Evolutionary conservation across 2,329 filamentous ascomycete species (phyloP).

Genomic region (Thelonectria discophora): DNA sequence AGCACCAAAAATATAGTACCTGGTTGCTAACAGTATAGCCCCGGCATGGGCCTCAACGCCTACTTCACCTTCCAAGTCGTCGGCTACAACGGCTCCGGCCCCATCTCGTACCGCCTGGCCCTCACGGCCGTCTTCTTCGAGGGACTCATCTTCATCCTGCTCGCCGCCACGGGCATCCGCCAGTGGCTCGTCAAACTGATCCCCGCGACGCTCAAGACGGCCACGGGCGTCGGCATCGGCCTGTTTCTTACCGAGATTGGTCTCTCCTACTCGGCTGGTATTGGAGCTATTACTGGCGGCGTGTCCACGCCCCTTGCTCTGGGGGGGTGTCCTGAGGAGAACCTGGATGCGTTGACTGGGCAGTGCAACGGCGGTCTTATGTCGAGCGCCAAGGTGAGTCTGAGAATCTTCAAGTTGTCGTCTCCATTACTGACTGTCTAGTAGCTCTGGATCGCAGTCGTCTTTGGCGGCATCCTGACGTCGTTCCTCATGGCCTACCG

Average conservation of each 20-base stretch:
- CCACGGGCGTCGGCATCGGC: constrained; percentile 81
- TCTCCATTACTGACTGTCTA: too few relatives aligned
- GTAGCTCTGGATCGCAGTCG: constrained; percentile 79
- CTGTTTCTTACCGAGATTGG: constrained; percentile 77
- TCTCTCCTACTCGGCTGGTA: constrained; percentile 77
- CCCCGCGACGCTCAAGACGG: constrained; percentile 81
- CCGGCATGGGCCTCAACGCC: constrained; percentile 70
- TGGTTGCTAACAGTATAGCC: too few relatives aligned
- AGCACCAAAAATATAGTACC: too few relatives aligned
- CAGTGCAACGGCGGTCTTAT: constrained; percentile 35
- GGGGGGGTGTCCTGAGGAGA: constrained; percentile 65
- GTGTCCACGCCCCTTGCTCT: constrained; percentile 72
- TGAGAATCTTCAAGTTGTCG: background rate
- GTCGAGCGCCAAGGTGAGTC: constrained; percentile 29
- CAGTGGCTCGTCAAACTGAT: constrained; percentile 85
- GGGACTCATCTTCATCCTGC: constrained; percentile 78
- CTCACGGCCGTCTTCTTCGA: constrained; percentile 84
- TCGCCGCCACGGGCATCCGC: constrained; percentile 80
- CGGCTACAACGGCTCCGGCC: constrained; percentile 75
- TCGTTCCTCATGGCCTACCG: constrained; percentile 80
- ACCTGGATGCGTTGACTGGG: constrained; percentile 19
- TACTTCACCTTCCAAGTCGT: constrained; percentile 78
- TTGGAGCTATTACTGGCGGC: constrained; percentile 75
- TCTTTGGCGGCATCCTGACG: constrained; percentile 79
- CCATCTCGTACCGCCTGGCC: constrained; percentile 75